Conservation (phyloP, 2,329 filamentous ascomycete species). For the Aaosphaeria pasadenensis region DNA sequence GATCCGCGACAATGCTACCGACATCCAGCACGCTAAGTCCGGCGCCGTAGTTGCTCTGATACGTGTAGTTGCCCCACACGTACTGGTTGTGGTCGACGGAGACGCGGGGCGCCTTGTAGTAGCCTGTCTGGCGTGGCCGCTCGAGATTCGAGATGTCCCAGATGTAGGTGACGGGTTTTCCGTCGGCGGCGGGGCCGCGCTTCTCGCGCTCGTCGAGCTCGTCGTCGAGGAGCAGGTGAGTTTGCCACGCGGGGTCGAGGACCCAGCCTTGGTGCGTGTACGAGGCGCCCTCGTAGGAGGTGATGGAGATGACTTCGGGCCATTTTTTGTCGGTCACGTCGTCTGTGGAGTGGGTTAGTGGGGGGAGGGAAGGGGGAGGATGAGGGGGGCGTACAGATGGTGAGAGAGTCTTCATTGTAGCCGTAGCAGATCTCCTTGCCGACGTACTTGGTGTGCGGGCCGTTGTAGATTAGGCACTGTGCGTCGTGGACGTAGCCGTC, state of each 20-base stretch:
- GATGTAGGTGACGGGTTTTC: conserved; percentile 33
- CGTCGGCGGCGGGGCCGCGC: conserved; percentile 26
- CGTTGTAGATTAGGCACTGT: conserved; percentile 56
- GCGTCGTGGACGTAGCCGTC: conserved; percentile 62
- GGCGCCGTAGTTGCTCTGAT: conserved; percentile 42
- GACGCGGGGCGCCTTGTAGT: conserved; percentile 36
- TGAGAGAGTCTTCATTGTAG: conserved; percentile 54
- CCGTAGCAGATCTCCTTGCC: conserved; percentile 55
- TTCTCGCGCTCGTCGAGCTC: conserved; percentile 33
- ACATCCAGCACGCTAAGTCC: conserved; percentile 41
- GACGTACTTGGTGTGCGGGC: conserved; percentile 48
- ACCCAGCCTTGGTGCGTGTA: conserved; percentile 61
- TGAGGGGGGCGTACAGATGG: conserved; percentile 42
- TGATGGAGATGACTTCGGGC: conserved; percentile 50
- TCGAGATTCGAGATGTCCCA: conserved; percentile 32
- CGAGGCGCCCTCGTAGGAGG: conserved; percentile 54
- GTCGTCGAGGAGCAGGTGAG: conserved; percentile 37
- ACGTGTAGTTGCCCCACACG: conserved; percentile 38
- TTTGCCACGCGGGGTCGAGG: conserved; percentile 37
- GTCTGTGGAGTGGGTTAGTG: conserved; percentile 42
- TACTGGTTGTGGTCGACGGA: conserved; percentile 45
- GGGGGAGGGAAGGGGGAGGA: conserved; percentile 29
- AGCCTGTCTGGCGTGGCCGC: conserved; percentile 39
- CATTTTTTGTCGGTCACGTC: conserved; percentile 51
- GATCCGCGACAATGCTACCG: conserved; percentile 36